phyloP scores from a whole-genome alignment of 805 yeast genomes.

The Lipomyces chichibuensis region DNA sequence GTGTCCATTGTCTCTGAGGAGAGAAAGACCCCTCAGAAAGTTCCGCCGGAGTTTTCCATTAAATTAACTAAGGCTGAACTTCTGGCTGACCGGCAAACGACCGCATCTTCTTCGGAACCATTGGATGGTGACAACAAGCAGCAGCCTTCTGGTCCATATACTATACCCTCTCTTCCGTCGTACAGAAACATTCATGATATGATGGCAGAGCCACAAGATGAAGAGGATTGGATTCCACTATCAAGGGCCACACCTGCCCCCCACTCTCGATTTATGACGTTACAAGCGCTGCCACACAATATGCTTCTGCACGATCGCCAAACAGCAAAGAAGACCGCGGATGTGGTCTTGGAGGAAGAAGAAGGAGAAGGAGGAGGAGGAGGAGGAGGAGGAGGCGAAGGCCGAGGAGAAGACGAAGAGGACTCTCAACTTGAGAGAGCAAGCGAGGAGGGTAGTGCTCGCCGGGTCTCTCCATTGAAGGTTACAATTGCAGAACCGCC shows the following conservation, averaged over 20 bases:
- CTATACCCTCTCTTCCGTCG: slow-evolving; percentile 17
- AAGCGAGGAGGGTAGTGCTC: neutral
- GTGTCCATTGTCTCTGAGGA: neutral
- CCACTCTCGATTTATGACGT: slow-evolving; percentile 14
- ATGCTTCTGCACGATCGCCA: neutral
- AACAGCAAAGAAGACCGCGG: slow-evolving; percentile 5
- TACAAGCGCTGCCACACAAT: neutral
- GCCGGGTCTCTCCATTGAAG: neutral
- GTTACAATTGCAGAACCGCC: neutral
- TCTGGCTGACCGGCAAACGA: slow-evolving; percentile 3
- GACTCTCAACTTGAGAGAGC: neutral
- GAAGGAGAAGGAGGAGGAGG: slow-evolving; percentile 9
- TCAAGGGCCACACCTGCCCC: slow-evolving; percentile 33
- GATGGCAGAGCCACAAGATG: slow-evolving; percentile 21
- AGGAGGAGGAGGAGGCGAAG: neutral
- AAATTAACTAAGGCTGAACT: slow-evolving; percentile 1
- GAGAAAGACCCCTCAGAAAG: neutral
- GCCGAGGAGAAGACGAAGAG: neutral
- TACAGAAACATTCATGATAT: slow-evolving; percentile 20
- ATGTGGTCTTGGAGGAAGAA: slow-evolving; percentile 10
- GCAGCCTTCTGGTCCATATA: neutral
- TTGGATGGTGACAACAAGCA: neutral
- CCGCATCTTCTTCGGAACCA: neutral
- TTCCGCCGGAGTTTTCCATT: neutral
- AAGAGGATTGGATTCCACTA: slow-evolving; percentile 37